Evolutionary conservation across 306 rosid species (phyloP).

Genomic region (Abrus pulchellus): DNA sequence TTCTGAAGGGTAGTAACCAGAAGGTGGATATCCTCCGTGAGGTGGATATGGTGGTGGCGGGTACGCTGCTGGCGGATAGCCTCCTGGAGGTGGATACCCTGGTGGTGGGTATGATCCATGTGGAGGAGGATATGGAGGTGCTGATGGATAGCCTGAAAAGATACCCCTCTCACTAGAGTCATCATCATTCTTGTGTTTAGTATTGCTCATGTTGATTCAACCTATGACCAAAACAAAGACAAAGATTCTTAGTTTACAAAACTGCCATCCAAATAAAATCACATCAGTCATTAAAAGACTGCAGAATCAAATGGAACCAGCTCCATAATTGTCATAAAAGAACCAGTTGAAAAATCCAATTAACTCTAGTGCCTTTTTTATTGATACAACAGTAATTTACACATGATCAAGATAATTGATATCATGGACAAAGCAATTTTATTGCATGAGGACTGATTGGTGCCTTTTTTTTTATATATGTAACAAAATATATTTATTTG

Average conservation of each 20-base stretch:
- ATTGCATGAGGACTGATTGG: background rate
- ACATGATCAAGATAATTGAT: background rate
- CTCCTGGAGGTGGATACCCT: slow-evolving; percentile 43
- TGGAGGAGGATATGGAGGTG: slow-evolving; percentile 53
- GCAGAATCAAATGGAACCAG: slow-evolving; percentile 11
- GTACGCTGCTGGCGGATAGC: slow-evolving; percentile 34
- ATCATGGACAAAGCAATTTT: slow-evolving; percentile 13
- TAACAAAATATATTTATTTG: too few relatives aligned
- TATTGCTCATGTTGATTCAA: slow-evolving; percentile 54
- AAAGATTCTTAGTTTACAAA: background rate
- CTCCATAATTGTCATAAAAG: slow-evolving; percentile 17
- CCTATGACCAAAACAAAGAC: background rate
- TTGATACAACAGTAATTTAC: background rate
- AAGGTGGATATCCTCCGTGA: background rate
- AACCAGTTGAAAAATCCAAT: background rate
- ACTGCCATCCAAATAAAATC: slow-evolving; percentile 22
- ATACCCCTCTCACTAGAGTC: slow-evolving; percentile 54
- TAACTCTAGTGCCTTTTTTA: too few relatives aligned
- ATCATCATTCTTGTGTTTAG: slow-evolving; percentile 36
- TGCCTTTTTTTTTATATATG: too few relatives aligned
- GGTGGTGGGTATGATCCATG: slow-evolving; percentile 50
- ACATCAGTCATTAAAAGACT: background rate
- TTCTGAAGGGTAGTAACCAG: background rate
- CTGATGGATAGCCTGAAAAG: slow-evolving; percentile 57
- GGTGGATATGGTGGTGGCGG: slow-evolving; percentile 55